Conservation (phyloP, 495 filamentous ascomycete genomes). For the Sabuloglossum arenarium region DNA sequence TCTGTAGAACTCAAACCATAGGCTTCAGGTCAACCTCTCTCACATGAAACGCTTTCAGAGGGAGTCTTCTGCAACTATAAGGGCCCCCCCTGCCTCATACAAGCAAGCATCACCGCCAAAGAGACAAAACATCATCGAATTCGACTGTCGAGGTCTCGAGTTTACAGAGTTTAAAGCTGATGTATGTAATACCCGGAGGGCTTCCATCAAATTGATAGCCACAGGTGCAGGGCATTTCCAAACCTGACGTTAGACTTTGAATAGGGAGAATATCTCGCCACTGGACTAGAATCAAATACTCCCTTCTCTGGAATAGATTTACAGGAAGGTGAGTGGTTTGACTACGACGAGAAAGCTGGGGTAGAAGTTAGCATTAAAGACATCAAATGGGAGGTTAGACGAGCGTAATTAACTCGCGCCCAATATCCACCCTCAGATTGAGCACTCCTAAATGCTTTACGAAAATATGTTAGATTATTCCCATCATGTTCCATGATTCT, state of each 20-base stretch:
- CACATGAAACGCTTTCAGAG: slow-evolving; percentile 20
- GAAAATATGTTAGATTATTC: too few species aligned
- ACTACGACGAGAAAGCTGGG: slow-evolving; percentile 55
- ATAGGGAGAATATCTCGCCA: slow-evolving; percentile 74
- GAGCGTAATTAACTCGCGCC: slow-evolving; percentile 22
- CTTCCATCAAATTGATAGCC: neutral
- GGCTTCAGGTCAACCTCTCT: neutral
- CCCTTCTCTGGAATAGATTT: slow-evolving; percentile 67
- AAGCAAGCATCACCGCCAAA: slow-evolving; percentile 44
- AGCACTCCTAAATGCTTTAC: too few species aligned
- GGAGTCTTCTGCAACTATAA: slow-evolving; percentile 51
- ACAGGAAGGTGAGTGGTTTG: slow-evolving; percentile 73
- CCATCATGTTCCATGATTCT: too few species aligned
- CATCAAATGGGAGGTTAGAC: slow-evolving; percentile 64
- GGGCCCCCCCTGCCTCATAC: slow-evolving; percentile 46
- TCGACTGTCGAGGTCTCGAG: slow-evolving; percentile 88
- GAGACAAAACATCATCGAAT: slow-evolving; percentile 55
- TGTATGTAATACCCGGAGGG: slow-evolving; percentile 24
- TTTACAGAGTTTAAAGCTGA: slow-evolving; percentile 79
- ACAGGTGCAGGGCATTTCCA: neutral
- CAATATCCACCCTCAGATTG: neutral
- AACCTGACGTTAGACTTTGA: neutral
- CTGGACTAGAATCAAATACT: slow-evolving; percentile 55
- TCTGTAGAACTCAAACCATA: slow-evolving; percentile 19
- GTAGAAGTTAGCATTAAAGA: slow-evolving; percentile 86